phyloP scores from a whole-genome alignment of 1,139 yeast genomes.

The Kluyveromyces marxianus region DNA sequence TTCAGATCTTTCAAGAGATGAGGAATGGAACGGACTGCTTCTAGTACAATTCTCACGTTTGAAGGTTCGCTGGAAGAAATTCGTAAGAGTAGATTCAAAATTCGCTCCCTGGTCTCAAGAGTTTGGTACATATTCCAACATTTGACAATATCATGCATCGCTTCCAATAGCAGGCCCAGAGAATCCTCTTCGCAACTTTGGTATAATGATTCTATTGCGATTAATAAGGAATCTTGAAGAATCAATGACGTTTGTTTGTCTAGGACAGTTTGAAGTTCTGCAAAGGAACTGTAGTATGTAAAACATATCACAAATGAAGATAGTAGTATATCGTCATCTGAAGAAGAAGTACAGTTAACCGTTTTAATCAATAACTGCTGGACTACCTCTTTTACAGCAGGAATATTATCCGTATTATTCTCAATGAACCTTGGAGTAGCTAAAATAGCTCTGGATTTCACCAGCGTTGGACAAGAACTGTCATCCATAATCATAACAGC shows the following conservation, averaged over 20 bases:
- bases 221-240: constrained; percentile 35
- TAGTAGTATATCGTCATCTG: constrained; percentile 31
- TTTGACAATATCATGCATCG: constrained; percentile 44
- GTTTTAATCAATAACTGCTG: constrained; percentile 35
- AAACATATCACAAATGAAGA: constrained; percentile 46
- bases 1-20: constrained; percentile 46
- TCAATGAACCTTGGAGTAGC: constrained; percentile 51
- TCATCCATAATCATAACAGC: constrained; percentile 5
- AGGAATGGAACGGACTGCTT: constrained; percentile 57
- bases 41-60: constrained; percentile 54
- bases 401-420: constrained; percentile 36
- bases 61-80: constrained; percentile 71
- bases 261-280: constrained; percentile 33
- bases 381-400: constrained; percentile 35
- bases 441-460: constrained; percentile 41
- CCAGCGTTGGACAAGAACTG: constrained; percentile 13
- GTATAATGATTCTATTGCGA: constrained; percentile 39
- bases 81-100: constrained; percentile 49
- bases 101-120: constrained; percentile 35
- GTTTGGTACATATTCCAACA: constrained; percentile 29
- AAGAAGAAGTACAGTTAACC: constrained; percentile 26
- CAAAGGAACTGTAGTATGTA: constrained; percentile 45
- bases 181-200: constrained; percentile 76
- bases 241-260: constrained; percentile 15
- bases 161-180: constrained; percentile 67